Evolutionary conservation across 2,329 filamentous ascomycete species (phyloP).

Genomic region (Allantophomopsis lycopodina): DNA sequence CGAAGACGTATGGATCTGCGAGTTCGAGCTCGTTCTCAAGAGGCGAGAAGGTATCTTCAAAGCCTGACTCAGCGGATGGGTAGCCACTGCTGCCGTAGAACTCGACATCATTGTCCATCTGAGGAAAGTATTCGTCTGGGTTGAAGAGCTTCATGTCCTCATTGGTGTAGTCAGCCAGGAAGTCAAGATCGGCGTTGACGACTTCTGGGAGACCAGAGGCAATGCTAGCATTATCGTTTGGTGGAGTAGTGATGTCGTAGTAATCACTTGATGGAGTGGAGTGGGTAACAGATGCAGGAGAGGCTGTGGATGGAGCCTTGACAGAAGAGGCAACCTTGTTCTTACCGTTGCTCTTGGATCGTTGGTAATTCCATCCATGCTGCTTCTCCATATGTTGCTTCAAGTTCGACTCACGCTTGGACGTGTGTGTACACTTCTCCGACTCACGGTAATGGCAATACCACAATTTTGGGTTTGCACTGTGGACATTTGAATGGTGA

Average conservation of each 20-base stretch:
- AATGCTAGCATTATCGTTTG: constrained; percentile 12
- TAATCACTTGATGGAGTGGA: constrained; percentile 43
- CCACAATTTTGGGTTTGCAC: constrained; percentile 62
- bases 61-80: no score
- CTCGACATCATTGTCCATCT: neutral
- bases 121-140: constrained; percentile 3
- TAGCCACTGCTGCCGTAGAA: no score
- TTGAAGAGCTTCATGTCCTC: neutral
- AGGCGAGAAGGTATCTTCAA: no score
- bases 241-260: constrained; percentile 11
- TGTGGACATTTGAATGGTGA: constrained; percentile 94
- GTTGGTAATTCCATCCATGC: constrained; percentile 79
- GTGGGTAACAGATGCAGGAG: constrained; percentile 40
- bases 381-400: constrained; percentile 99
- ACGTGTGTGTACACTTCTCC: constrained; percentile 73
- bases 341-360: constrained; percentile 85
- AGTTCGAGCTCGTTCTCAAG: no score
- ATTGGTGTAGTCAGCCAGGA: neutral
- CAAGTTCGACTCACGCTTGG: constrained; percentile 92
- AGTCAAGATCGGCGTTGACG: neutral
- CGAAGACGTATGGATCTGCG: constrained; percentile 10
- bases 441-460: constrained; percentile 56
- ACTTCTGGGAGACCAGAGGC: constrained; percentile 1
- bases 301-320: constrained; percentile 37
- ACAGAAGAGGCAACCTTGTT: constrained; percentile 23